These are phyloP conservation scores for Fonsecaea monophora DNA, from an alignment of 2,329 filamentous ascomycete species.

Conservation along the genomic window DNA sequence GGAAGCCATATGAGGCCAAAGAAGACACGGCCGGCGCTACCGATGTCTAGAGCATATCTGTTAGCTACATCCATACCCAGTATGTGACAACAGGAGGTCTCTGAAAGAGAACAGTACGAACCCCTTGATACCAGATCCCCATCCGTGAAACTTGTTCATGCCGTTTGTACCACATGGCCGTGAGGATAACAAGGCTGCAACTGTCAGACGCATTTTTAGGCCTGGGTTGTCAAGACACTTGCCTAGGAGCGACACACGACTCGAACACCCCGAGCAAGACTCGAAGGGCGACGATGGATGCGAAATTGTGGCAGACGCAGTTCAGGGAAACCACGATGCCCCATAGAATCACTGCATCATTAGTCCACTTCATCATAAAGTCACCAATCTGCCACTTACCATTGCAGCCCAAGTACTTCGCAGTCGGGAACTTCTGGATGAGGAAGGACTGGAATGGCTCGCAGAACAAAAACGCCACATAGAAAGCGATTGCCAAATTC, in stretches of 20 bases:
- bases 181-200: slow-evolving; percentile 58
- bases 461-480: slow-evolving; percentile 63
- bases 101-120: neutral
- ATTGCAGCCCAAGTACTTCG: slow-evolving; percentile 60
- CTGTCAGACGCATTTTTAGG: slow-evolving; percentile 4
- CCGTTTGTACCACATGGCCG: slow-evolving; percentile 62
- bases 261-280: slow-evolving; percentile 63
- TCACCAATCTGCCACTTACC: slow-evolving; percentile 2
- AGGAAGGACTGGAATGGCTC: slow-evolving; percentile 65
- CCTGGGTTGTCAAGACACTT: neutral
- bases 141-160: slow-evolving; percentile 43
- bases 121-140: slow-evolving; percentile 41
- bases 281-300: slow-evolving; percentile 57
- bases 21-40: slow-evolving; percentile 24
- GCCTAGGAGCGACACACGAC: slow-evolving; percentile 59
- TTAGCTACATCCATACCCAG: neutral
- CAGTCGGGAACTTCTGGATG: slow-evolving; percentile 61
- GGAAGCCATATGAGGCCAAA: slow-evolving; percentile 31
- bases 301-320: slow-evolving; percentile 59
- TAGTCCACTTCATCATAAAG: neutral
- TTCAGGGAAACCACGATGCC: slow-evolving; percentile 57
- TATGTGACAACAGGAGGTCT: neutral
- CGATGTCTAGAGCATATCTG: slow-evolving; percentile 7
- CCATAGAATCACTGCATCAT: slow-evolving; percentile 49
- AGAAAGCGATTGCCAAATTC: slow-evolving; percentile 65